Evolutionary conservation across 805 yeast genomes (phyloP), one percentile per base, ranked within the genome.

Genomic region (Nakazawaea holstii): DNA sequence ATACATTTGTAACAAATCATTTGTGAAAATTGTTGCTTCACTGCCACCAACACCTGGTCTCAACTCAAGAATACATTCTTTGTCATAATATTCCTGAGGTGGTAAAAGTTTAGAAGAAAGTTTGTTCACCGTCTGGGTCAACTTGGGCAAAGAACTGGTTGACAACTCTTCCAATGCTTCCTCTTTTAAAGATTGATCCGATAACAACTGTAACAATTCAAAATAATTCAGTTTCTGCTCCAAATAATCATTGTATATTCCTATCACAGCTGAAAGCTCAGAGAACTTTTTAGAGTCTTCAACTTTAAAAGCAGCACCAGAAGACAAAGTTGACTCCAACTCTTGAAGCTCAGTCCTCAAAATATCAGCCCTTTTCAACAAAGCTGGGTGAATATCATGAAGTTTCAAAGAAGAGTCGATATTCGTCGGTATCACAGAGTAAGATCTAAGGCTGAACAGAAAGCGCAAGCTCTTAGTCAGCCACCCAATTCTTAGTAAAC

Each of bases 21-120:
- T 77, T 0, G 98, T 79, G 64, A 94, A 94, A 11, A 94, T 76
- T 60, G 83, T 82, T 0, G 99, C 97, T 60, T 94, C 99, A 6
- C 82, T 78, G 2, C 99, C 99, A 13, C 99, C 99, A 2, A 92
- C 89, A 7, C 99, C 99, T 0, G 98, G 97, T 49, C 97, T 73
- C 11, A 94, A 66, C 62, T 94, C 99, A 15, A 94, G 53, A 2
- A 94, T 69, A 41, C 96, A 84, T 0, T 94, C 80, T 52, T 78
- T 80, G 40, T 87, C 94, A 3, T 83, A 76, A 61, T 85, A 87
- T 39, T 80, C 82, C 53, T 85, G 83, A 2, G 87, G 79, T 1
- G 97, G 97, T 20, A 92, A 65, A 5, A 94, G 68, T 37, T 74
- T 72, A 6, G 73, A 58, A 50, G 83, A 79, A n/a, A 87, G 65